These are phyloP conservation scores for Candida boleticola DNA, from an alignment of 805 yeast genomes.

Conservation along the genomic window DNA sequence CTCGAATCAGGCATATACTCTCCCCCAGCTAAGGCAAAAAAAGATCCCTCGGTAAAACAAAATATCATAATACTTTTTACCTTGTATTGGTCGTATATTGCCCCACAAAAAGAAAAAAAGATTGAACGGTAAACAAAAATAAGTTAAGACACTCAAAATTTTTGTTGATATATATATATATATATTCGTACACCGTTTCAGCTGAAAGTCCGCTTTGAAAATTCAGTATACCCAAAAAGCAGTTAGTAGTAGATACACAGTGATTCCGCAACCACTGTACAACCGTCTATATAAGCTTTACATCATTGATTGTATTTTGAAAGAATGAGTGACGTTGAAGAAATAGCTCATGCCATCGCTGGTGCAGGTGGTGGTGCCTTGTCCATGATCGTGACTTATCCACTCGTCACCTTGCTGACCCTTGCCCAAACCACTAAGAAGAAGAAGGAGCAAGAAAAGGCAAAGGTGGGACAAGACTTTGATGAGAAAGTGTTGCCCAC, in stretches of 20 bases:
- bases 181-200: no score
- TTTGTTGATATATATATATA: background rate
- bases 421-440: slow-evolving; percentile 71
- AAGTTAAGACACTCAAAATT: background rate
- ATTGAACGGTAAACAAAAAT: background rate
- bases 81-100: no score
- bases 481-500: slow-evolving; percentile 7
- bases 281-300: background rate
- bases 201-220: no score
- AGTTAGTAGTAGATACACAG: no score
- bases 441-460: slow-evolving; percentile 19
- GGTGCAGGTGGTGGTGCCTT: slow-evolving; percentile 94
- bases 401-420: slow-evolving; percentile 82
- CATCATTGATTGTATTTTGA: background rate
- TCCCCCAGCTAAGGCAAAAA: no score
- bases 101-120: background rate
- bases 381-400: slow-evolving; percentile 85
- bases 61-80: no score
- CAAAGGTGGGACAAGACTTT: slow-evolving; percentile 8
- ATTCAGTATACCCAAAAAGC: no score
- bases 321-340: slow-evolving; percentile 37
- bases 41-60: no score
- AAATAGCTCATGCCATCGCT: slow-evolving; percentile 84
- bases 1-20: no score
- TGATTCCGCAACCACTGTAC: no score